Conservation (phyloP, 163 green algal genomes). For the Scenedesmus sp. region DNA sequence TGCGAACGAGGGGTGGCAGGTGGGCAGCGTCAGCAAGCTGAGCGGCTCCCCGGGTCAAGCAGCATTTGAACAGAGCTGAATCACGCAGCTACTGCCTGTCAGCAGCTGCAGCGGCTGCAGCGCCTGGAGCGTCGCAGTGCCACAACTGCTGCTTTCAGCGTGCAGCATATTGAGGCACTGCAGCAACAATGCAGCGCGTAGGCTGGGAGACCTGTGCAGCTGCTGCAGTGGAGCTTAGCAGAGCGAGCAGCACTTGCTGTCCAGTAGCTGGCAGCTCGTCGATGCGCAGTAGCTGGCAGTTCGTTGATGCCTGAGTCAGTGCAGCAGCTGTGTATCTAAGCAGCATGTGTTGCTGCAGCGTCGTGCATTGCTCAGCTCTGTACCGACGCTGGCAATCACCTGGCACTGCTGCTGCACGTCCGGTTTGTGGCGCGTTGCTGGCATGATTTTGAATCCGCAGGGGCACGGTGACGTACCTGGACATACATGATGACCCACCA, state of each 20-base stretch:
- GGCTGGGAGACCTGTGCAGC: not conserved
- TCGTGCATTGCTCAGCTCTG: not conserved
- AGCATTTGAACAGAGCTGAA: not conserved
- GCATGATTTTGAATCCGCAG: not conserved
- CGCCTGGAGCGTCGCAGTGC: not conserved
- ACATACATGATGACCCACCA: conserved; percentile 82
- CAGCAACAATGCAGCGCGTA: not conserved
- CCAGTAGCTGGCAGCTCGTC: no score
- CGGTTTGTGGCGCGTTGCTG: no score
- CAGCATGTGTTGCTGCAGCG: not conserved
- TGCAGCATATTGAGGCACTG: not conserved
- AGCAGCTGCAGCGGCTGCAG: not conserved
- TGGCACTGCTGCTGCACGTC: no score
- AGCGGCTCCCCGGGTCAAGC: not conserved
- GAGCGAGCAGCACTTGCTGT: not conserved
- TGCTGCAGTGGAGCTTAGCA: not conserved
- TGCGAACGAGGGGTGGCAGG: conserved; percentile 25
- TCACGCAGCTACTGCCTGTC: not conserved
- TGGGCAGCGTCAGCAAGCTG: not conserved
- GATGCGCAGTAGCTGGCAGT: no score
- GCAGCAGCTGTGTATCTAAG: no score
- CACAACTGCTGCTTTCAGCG: not conserved
- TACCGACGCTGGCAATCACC: no score
- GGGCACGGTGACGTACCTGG: conserved; percentile 80
- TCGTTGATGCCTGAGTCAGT: no score